phyloP scores from a whole-genome alignment of 352 stramenopile species.

The Phytophthora crassamura region DNA sequence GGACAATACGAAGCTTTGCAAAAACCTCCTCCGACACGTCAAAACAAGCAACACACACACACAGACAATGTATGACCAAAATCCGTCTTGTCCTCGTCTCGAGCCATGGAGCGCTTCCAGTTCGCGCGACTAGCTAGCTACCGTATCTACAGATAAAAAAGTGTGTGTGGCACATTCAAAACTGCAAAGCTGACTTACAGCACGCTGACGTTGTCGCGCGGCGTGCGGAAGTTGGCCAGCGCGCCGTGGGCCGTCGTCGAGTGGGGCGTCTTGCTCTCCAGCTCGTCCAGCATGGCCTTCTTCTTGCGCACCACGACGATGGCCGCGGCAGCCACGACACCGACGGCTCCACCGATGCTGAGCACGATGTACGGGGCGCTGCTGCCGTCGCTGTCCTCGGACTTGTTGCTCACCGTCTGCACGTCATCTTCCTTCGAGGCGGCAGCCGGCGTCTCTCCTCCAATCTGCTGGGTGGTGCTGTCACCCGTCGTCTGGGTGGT shows the following conservation, averaged over 20 bases:
- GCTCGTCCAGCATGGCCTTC: slow-evolving; percentile 62
- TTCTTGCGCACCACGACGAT: slow-evolving; percentile 78
- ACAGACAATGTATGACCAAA: slow-evolving; percentile 28
- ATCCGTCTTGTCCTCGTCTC: slow-evolving; percentile 23
- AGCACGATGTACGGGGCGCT: slow-evolving; percentile 47
- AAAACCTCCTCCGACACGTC: too few species aligned
- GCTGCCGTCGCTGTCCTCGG: not conserved
- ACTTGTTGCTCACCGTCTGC: slow-evolving; percentile 50
- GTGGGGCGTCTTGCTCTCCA: slow-evolving; percentile 65
- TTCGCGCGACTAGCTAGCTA: slow-evolving; percentile 28
- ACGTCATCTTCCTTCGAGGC: slow-evolving; percentile 35
- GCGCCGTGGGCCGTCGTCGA: slow-evolving; percentile 33
- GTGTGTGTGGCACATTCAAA: slow-evolving; percentile 33
- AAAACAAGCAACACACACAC: slow-evolving; percentile 8
- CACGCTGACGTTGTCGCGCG: slow-evolving; percentile 56
- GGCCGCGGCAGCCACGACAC: slow-evolving; percentile 52
- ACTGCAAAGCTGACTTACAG: slow-evolving; percentile 41
- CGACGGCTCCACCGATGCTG: slow-evolving; percentile 39
- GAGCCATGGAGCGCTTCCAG: slow-evolving; percentile 21
- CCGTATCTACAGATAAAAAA: slow-evolving; percentile 41
- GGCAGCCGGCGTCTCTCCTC: slow-evolving; percentile 21
- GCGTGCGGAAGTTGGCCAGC: slow-evolving; percentile 60
- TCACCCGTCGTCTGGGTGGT: slow-evolving; percentile 8
- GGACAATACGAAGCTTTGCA: too few species aligned
- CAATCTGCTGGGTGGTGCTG: slow-evolving; percentile 13